Percentiles rank a stretch among this genome's conserved stretches.
Conservation (phyloP, 352 stramenopile species). For the Elongisporangium senticosum region DNA sequence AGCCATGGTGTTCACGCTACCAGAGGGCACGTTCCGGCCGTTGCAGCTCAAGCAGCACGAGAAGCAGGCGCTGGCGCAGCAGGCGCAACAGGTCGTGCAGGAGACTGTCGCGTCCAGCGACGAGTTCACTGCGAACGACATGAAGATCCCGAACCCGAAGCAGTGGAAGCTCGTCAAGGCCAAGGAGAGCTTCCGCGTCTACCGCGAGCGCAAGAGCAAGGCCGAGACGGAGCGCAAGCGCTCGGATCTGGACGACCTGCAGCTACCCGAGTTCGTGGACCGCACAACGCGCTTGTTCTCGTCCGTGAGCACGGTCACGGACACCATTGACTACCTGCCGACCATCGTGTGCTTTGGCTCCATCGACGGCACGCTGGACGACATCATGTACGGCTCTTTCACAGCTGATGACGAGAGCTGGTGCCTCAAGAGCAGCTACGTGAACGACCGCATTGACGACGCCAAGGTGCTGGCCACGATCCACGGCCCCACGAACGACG, state of each 20-base stretch:
- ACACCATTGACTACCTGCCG: conserved; percentile 7
- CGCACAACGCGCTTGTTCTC: neutral
- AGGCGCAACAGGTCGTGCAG: conserved; percentile 30
- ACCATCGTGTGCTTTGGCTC: conserved; percentile 26
- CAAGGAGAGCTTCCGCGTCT: conserved; percentile 34
- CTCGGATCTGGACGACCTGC: neutral
- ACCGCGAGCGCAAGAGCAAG: conserved; percentile 15
- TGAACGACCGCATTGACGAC: conserved; percentile 47
- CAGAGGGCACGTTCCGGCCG: conserved; percentile 23
- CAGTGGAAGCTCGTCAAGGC: conserved; percentile 33
- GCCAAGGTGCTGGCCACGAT: conserved; percentile 36
- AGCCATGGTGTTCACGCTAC: conserved; percentile 41
- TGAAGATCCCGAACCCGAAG: conserved; percentile 12
- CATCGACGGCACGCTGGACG: conserved; percentile 46
- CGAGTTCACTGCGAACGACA: conserved; percentile 20
- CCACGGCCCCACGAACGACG: conserved; percentile 14
- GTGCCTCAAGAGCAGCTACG: conserved; percentile 37
- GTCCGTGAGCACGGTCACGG: neutral
- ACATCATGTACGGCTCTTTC: conserved; percentile 42
- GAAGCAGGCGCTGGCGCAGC: conserved; percentile 18
- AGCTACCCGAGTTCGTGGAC: neutral
- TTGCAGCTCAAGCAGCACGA: conserved; percentile 20
- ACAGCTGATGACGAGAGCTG: conserved; percentile 34
- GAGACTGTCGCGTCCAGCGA: conserved; percentile 42
- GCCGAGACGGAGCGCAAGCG: neutral